Evolutionary conservation across 208 protist species (phyloP), one percentile per base, ranked within the genome.

Genomic region (Polymyxa betae): DNA sequence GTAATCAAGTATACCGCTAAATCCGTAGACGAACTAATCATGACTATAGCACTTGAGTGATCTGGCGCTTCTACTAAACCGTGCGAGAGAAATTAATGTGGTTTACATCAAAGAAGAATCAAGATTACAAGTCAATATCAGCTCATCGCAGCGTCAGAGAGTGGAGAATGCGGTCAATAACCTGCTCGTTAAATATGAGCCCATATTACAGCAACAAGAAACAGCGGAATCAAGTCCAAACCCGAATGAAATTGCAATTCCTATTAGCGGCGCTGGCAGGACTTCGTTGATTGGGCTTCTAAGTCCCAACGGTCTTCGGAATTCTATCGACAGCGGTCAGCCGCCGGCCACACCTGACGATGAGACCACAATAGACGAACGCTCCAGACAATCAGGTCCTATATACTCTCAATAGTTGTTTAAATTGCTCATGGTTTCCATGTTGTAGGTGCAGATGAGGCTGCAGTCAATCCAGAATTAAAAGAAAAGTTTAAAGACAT

Each of bases 101-200:
- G 40, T 45, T n/a, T 82, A 40, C n/a, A 82, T 82, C n/a, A 5
- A 82, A n/a, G 72, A 82, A 82, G 72, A 43, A 45, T 82, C 72
- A 12, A 5, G 72, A 38, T n/a, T 82, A 20, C 72, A 82, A 35
- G 72, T 82, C 40, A 82, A 82, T 43, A 82, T 82, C n/a, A 82
- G 72, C n/a, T 5, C 72, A 45, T 35, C 35, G 16, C 72, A 82
- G n/a, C 5, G 72, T 5, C 72, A 82, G n/a, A 5, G 72, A 20
- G 72, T 82, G 16, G 72, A 82, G 72, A 5, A 82, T 35, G 72
- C 72, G 10, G 72, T 82, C 72, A 5, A 35, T 5, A 82, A 82
- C 35, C 72, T 82, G 16, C 5, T 45, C n/a, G 40, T 20, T 43
- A 82, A 82, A 43, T 82, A 82, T n/a, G 40, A 82, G 35, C 5